These are phyloP conservation scores for Trypanosomatidae sp. DNA, from an alignment of 208 protist genomes.

Conservation along the genomic window DNA sequence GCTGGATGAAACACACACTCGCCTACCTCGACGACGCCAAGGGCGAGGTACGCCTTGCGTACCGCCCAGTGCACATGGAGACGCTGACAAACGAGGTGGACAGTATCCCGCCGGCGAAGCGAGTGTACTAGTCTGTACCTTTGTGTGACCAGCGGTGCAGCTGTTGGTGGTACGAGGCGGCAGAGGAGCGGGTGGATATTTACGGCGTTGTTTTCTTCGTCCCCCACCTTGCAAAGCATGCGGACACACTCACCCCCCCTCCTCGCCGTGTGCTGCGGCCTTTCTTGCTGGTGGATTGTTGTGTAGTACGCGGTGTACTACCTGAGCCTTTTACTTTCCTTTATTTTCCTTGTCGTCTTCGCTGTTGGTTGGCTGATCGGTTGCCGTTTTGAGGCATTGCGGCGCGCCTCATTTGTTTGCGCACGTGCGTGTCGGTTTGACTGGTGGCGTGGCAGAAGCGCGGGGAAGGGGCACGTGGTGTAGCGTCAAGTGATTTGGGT, in stretches of 20 bases:
- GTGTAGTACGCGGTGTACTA: too few relatives aligned
- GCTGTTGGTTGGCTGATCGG: not conserved
- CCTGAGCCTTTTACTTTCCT: conserved; percentile 1
- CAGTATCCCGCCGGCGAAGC: conserved; percentile 83
- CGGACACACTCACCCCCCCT: too few relatives aligned
- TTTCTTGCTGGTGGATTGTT: not conserved
- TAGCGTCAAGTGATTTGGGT: too few relatives aligned
- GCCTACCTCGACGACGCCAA: conserved; percentile 92
- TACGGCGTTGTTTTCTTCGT: not conserved
- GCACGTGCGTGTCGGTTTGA: not conserved
- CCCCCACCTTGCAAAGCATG: not conserved
- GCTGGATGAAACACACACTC: conserved; percentile 99
- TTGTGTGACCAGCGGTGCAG: not conserved
- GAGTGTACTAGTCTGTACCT: conserved; percentile 84
- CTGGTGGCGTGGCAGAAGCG: not conserved
- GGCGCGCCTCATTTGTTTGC: not conserved
- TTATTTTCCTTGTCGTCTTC: not conserved
- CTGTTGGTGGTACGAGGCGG: not conserved
- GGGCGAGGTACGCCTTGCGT: conserved; percentile 92
- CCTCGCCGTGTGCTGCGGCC: not conserved
- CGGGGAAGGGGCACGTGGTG: too few relatives aligned
- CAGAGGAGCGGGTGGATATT: not conserved
- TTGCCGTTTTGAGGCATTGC: conserved; percentile 1
- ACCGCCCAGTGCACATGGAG: conserved; percentile 93
- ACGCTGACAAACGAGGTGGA: conserved; percentile 93